Evolutionary conservation across 495 filamentous ascomycete genomes (phyloP).

Genomic region (Penicillium salamii): DNA sequence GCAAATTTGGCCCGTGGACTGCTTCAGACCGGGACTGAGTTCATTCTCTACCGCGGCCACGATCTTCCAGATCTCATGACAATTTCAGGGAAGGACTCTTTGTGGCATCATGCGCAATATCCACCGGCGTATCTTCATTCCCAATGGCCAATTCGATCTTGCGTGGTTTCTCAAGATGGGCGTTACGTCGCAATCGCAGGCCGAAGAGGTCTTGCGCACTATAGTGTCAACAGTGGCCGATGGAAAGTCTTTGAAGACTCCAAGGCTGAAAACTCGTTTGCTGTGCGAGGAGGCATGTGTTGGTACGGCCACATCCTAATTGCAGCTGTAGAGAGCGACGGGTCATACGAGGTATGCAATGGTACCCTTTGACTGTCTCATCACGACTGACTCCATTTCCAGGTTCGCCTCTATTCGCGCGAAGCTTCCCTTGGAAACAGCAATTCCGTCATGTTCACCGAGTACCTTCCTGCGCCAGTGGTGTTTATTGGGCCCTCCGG

Average conservation of each 20-base stretch:
- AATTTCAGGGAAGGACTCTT: conserved; percentile 84
- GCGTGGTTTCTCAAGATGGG: conserved; percentile 84
- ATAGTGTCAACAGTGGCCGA: conserved; percentile 87
- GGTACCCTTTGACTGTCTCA: no score
- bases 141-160: conserved; percentile 88
- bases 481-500: conserved; percentile 85
- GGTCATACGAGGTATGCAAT: conserved; percentile 66
- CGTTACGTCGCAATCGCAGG: conserved; percentile 94
- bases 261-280: conserved; percentile 80
- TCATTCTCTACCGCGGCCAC: conserved; percentile 91
- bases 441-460: conserved; percentile 64
- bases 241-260: conserved; percentile 93
- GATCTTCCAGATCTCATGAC: conserved; percentile 85
- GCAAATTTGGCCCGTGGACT: conserved; percentile 86
- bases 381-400: conserved; percentile 10
- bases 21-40: conserved; percentile 77
- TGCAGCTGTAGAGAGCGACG: conserved; percentile 84
- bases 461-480: conserved; percentile 77
- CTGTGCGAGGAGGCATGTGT: conserved; percentile 93
- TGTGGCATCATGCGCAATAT: conserved; percentile 91
- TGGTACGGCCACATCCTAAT: conserved; percentile 97
- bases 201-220: conserved; percentile 88
- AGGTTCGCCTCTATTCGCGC: conserved; percentile 87
- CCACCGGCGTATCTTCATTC: conserved; percentile 79
- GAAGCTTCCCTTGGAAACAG: conserved; percentile 76